phyloP scores from a whole-genome alignment of 106 monocot genomes.

The Dactylorhiza incarnata region DNA sequence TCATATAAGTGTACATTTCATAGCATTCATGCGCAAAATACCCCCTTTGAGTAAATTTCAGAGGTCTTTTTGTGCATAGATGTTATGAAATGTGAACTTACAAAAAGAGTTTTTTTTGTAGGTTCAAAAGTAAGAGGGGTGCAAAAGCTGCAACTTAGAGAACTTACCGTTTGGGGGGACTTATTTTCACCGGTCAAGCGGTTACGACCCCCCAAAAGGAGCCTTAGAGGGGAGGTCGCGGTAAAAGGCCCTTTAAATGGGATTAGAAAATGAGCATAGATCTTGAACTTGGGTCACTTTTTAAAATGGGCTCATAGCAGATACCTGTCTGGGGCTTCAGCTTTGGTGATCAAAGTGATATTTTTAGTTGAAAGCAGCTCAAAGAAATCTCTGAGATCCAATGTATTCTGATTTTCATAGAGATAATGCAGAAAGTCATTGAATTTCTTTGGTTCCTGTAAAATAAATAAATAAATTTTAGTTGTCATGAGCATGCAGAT shows the following conservation, averaged over 20 bases:
- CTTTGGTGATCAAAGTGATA: conserved; percentile 67
- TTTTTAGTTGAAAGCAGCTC: conserved; percentile 46
- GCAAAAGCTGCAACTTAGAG: too few relatives aligned
- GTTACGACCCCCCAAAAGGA: too few relatives aligned
- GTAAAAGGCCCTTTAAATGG: neutral
- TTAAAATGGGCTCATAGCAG: neutral
- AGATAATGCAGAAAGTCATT: conserved; percentile 46
- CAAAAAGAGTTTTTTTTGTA: too few relatives aligned
- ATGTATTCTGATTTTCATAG: conserved; percentile 43
- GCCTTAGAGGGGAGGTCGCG: too few relatives aligned
- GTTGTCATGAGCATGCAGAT: neutral
- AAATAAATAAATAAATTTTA: neutral
- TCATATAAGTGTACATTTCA: too few relatives aligned
- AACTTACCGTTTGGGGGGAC: too few relatives aligned
- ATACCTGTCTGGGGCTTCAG: conserved; percentile 82
- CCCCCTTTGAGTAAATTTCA: too few relatives aligned
- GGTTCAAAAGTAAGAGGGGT: too few relatives aligned
- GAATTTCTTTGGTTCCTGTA: conserved; percentile 75
- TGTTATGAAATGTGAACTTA: too few relatives aligned
- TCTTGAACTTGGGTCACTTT: neutral
- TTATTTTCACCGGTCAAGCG: too few relatives aligned
- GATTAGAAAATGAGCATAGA: neutral
- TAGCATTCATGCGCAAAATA: too few relatives aligned
- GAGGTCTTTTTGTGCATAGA: too few relatives aligned
- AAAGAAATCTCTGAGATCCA: conserved; percentile 57